These are phyloP conservation scores for Pythium rhizo-oryzae DNA, from an alignment of 352 stramenopile genomes.

Conservation along the genomic window DNA sequence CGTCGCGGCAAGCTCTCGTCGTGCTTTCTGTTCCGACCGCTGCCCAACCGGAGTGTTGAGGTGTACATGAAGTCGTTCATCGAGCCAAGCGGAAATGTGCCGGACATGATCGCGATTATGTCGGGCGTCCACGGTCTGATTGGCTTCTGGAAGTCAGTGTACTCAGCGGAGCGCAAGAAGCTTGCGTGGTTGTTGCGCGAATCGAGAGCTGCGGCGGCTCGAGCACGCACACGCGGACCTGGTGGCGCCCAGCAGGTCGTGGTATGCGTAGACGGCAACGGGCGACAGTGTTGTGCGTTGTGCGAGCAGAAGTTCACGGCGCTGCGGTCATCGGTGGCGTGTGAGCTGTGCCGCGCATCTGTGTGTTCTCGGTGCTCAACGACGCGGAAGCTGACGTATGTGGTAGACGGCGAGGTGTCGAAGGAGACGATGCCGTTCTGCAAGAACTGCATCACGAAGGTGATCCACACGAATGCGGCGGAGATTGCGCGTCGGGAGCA, in stretches of 20 bases:
- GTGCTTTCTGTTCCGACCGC: constrained; percentile 22
- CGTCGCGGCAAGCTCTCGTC: constrained; percentile 17
- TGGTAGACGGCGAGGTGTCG: not conserved
- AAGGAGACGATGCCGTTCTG: constrained; percentile 9
- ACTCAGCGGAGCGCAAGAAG: constrained; percentile 40
- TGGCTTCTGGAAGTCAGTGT: constrained; percentile 31
- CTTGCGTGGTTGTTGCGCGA: constrained; percentile 25
- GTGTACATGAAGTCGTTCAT: constrained; percentile 34
- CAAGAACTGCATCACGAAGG: constrained; percentile 18
- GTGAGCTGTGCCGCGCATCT: constrained; percentile 5
- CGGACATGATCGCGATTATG: constrained; percentile 26
- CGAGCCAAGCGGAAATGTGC: constrained; percentile 28
- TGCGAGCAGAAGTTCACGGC: constrained; percentile 1
- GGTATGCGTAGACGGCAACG: not conserved
- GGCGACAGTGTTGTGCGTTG: constrained; percentile 8
- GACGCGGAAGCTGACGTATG: constrained; percentile 13
- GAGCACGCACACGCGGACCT: too few species aligned
- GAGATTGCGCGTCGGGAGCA: constrained; percentile 5
- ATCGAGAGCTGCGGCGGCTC: not conserved
- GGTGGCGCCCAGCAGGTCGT: not conserved
- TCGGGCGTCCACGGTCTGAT: constrained; percentile 28
- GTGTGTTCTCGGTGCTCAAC: constrained; percentile 10
- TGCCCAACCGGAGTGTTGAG: constrained; percentile 27
- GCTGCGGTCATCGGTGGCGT: not conserved
- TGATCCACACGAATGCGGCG: not conserved